Evolutionary conservation across 352 stramenopile species (phyloP).

Genomic region (Aphanomyces invadans): DNA sequence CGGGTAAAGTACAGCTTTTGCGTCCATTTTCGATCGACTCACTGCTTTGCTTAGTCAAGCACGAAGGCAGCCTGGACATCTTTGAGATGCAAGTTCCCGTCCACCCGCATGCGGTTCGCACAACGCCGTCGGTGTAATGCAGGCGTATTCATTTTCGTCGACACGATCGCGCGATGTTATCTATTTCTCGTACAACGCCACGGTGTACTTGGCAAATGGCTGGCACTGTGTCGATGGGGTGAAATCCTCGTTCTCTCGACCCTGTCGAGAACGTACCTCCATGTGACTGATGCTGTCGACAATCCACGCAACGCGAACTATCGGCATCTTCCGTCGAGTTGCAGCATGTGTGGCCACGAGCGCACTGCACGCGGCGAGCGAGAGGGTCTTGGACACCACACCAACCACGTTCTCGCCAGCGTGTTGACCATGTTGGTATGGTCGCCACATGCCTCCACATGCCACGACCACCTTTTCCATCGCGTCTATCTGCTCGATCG

Average conservation of each 20-base stretch:
- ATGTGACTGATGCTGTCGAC: constrained; percentile 84
- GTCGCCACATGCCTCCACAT: constrained; percentile 41
- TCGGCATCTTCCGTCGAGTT: constrained; percentile 38
- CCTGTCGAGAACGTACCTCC: constrained; percentile 30
- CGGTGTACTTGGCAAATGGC: constrained; percentile 67
- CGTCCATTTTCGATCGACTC: not conserved
- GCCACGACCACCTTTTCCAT: constrained; percentile 51
- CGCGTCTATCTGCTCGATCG: constrained; percentile 64
- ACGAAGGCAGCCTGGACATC: constrained; percentile 81
- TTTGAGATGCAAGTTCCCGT: constrained; percentile 88
- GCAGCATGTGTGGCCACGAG: constrained; percentile 51
- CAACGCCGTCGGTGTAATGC: not conserved
- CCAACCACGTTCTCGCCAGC: constrained; percentile 41
- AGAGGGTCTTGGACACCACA: constrained; percentile 64
- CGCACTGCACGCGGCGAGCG: constrained; percentile 40
- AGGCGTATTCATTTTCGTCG: not conserved
- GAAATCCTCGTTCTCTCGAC: not conserved
- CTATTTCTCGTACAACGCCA: not conserved
- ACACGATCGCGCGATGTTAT: not conserved
- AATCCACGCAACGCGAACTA: constrained; percentile 81
- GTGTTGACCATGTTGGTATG: not conserved
- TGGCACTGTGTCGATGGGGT: constrained; percentile 24
- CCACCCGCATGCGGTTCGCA: constrained; percentile 28
- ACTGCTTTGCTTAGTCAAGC: constrained; percentile 48
- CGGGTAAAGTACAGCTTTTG: constrained; percentile 49